These are phyloP conservation scores for Sodiomyces alkalinus DNA, from an alignment of 2,329 filamentous ascomycete species.

Conservation along the genomic window DNA sequence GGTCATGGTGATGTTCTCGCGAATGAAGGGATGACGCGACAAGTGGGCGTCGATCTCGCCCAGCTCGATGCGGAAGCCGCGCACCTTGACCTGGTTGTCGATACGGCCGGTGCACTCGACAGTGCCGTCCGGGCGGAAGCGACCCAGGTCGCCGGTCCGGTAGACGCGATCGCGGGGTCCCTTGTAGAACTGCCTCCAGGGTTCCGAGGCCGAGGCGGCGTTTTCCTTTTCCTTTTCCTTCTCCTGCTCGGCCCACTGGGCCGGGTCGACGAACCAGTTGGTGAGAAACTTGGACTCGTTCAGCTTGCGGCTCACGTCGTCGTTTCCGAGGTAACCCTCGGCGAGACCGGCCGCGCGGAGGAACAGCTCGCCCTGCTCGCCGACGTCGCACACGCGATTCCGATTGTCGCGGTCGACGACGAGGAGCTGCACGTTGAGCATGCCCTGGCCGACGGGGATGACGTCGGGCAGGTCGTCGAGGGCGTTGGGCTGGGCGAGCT, in stretches of 20 bases:
- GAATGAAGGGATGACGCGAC: conserved; percentile 55
- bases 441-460: conserved; percentile 71
- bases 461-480: conserved; percentile 42
- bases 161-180: conserved; percentile 80
- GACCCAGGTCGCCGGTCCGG: conserved; percentile 72
- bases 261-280: conserved; percentile 75
- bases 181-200: conserved; percentile 65
- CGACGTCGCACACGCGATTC: conserved; percentile 57
- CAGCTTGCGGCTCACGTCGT: conserved; percentile 38
- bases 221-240: conserved; percentile 30
- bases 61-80: conserved; percentile 89
- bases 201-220: conserved; percentile 26
- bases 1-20: conserved; percentile 76
- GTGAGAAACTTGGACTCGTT: conserved; percentile 63
- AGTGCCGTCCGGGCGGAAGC: conserved; percentile 54
- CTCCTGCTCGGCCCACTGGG: conserved; percentile 53
- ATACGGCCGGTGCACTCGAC: conserved; percentile 67
- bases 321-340: conserved; percentile 57
- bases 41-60: conserved; percentile 83
- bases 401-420: conserved; percentile 58
- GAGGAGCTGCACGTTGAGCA: conserved; percentile 76
- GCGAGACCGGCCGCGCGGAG: conserved; percentile 71
- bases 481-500: conserved; percentile 39
- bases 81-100: conserved; percentile 88
- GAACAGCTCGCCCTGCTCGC: conserved; percentile 73